Base-by-base conservation (phyloP, 1,139 yeast species). In the Protomyces inouyei region DNA sequence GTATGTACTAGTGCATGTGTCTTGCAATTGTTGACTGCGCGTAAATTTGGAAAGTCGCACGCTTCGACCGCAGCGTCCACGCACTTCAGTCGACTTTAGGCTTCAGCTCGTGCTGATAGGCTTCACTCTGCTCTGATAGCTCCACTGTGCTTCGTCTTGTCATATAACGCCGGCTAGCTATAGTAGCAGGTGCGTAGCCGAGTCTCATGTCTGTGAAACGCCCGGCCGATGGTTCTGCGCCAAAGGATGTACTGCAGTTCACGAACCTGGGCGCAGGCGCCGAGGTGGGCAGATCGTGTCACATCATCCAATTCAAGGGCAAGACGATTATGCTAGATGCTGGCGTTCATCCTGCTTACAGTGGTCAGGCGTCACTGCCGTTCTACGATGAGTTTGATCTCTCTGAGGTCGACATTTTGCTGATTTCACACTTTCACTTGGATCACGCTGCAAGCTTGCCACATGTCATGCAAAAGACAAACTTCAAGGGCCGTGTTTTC, bases 241-340 rank as follows among this genome's bases (percentile, higher is more conserved):
- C 66, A 38, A 43, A 43, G 25, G 80, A 78, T 65, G 67, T 71
- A 53, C 74, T 90, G 73, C 83, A 84, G 74, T 93, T 93, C 78
- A 85, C 89, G 67, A 93, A 96, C 40, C 82, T 93, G n/a, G 99
- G 99, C n/a, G 99, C 98, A n/a, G 96, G 98, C 70, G 90, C 88
- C 72, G 99, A 93, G 74, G 99, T 93, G 9, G 99, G 99, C 4
- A 78, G 99, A 67, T 89, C 97, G 55, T 93, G 98, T 73, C 98
- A 93, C 73, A 86, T 93, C 64, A 80, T 93, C 63, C 93, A 89
- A 70, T 92, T 88, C 76, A 91, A 90, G 73, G 97, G 96, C 67
- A 93, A 93, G 73, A 93, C 95, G n/a, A 87, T 93, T 61, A 93
- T 93, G 98, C 73, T 92, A 66, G 99, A 93, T 76, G 97, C 98